Evolutionary conservation across 352 stramenopile genomes (phyloP).

Genomic region (Peronospora farinosa): DNA sequence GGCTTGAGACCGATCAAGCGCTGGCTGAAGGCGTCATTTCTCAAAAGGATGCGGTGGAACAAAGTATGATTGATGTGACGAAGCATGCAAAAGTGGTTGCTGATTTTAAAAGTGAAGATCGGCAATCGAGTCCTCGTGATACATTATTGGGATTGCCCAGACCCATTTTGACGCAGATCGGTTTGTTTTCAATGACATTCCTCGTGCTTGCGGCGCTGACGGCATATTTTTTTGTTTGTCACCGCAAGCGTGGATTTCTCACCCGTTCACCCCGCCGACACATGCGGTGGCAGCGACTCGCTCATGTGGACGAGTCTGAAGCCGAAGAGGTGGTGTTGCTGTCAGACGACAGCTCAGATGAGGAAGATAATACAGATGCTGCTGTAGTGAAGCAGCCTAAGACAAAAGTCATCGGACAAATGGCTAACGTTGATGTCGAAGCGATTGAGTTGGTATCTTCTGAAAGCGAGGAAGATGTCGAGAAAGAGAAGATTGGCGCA

Average conservation of each 20-base stretch:
- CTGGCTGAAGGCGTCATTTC: background rate
- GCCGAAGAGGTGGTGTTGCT: slow-evolving; percentile 43
- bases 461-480: slow-evolving; percentile 6
- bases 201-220: slow-evolving; percentile 19
- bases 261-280: slow-evolving; percentile 6
- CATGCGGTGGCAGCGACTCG: slow-evolving; percentile 31
- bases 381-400: slow-evolving; percentile 6
- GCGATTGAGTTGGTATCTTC: slow-evolving; percentile 3
- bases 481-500: slow-evolving; percentile 9
- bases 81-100: background rate
- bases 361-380: slow-evolving; percentile 7
- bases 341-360: slow-evolving; percentile 21
- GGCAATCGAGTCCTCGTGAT: background rate
- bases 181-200: slow-evolving; percentile 20
- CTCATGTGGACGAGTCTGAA: slow-evolving; percentile 21
- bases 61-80: background rate
- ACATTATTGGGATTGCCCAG: background rate
- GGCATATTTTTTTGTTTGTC: slow-evolving; percentile 26
- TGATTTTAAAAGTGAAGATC: background rate
- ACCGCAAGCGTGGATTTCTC: slow-evolving; percentile 17
- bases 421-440: slow-evolving; percentile 7
- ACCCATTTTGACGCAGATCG: slow-evolving; percentile 11
- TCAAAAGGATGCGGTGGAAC: slow-evolving; percentile 2
- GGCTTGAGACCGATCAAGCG: slow-evolving; percentile 8
- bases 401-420: slow-evolving; percentile 11